These are phyloP conservation scores for Pulicaria dysenterica DNA, from an alignment of 129 eudicot genomes.

Conservation along the genomic window DNA sequence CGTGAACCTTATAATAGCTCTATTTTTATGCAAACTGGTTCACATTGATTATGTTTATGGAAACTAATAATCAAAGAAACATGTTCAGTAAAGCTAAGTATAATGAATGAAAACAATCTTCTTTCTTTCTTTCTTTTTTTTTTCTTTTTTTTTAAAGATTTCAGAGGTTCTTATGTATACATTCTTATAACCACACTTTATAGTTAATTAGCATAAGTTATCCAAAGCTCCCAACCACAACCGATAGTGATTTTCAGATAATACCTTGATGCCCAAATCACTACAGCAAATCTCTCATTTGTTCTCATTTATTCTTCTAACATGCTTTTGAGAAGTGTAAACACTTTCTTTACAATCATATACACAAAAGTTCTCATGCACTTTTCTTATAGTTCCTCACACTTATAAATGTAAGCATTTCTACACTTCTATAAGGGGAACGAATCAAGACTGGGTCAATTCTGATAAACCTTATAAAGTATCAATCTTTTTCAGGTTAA, in stretches of 20 bases:
- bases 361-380: no score
- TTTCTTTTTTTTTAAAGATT: no score
- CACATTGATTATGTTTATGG: neutral
- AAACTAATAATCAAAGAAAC: slow-evolving; percentile 1
- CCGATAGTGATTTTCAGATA: neutral
- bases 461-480: slow-evolving; percentile 8
- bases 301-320: no score
- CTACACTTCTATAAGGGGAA: no score
- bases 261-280: neutral
- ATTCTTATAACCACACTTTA: neutral
- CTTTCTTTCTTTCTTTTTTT: no score
- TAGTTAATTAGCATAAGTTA: neutral
- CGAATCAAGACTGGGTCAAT: neutral
- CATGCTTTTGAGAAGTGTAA: no score
- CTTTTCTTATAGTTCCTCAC: no score
- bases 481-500: no score
- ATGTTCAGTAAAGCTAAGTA: neutral
- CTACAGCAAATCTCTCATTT: no score
- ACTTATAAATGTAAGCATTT: no score
- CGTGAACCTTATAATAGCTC: neutral
- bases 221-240: neutral
- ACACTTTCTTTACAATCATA: no score
- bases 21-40: neutral
- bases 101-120: no score
- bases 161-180: neutral